Evolutionary conservation across 805 yeast genomes (phyloP), one percentile per base, ranked within the genome.

Genomic region (Metschnikowia colocasiae): DNA sequence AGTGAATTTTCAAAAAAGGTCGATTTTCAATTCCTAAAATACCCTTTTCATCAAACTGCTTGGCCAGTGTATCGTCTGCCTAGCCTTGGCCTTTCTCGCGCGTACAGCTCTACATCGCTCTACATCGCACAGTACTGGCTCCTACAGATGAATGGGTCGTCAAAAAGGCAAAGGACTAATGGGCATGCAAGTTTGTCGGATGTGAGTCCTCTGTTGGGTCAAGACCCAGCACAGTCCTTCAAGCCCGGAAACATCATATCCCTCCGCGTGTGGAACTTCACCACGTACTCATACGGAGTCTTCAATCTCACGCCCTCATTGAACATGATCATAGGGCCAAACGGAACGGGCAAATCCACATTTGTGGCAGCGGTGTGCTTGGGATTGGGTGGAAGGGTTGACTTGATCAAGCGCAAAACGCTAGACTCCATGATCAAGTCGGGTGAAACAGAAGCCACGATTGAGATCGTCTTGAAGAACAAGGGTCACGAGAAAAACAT

Each of bases 281-380:
- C 87, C 60, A 85, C 91, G 0, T 86, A 85, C 61, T 59, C 80
- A 1, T 65, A 76, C 39, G 81, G 87, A 0, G 90, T 84, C 63
- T 89, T 88, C 64, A 73, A 75, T 33, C 75, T 92, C 47, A 85
- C 92, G 0, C 97, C 97, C 0, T 74, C 83, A 1, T 73, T 94
- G 60, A 94, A 94, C 61, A 81, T 94, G 83, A 86, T 94, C 48
- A 85, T 94, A 45, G 99, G 97, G 0, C 97, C 97, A 10, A 94
- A 94, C 62, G 99, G 99, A 30, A 80, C 96, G 0, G 99, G 99
- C 6, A 94, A 94, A 59, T 83, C 94, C 32, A 89, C 98, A 0
- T 80, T 94, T 58, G 91, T 94, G 3, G 87, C 97, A 50, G 98
- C 97, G 0, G 80, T 92, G 1, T 92, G 96, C 60, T 71, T 94